Base-by-base conservation (phyloP, 2,329 filamentous ascomycete species). In the Cladophialophora exuberans region DNA sequence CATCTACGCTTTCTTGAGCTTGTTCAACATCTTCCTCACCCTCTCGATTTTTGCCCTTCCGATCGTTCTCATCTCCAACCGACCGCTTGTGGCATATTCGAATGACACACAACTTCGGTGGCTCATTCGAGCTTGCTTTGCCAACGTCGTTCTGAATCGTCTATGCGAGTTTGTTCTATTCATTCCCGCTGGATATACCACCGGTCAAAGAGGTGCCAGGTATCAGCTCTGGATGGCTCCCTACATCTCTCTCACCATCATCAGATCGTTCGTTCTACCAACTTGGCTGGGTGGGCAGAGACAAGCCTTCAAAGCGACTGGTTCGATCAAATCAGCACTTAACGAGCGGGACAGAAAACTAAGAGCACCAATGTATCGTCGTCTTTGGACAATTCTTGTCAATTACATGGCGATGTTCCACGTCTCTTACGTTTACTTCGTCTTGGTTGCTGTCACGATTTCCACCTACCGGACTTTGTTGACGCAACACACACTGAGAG, bases 201-300 rank as follows among this genome's bases (percentile, higher is more conserved):
- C 80, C 9, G 82, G 80, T 3, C 81, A 83, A 66, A 75, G 82
- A 50, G 80, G 80, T 33, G 75, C 76, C 2, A 74, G 80, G 3
- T 79, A 80, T 59, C 79, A 83, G 67, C 72, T 85, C 23, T 85
- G 83, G 82, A 85, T 85, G 82, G 76, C 82, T 5, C 82, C 82
- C 0, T 85, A 83, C 67, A 81, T 83, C 56, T 79, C 81, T 0
- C 72, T 83, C 9, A 81, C 78, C 62, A 77, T 85, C 50, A 69
- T 84, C 47, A 80, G 81, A 2, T 77, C 81, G 1, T 85, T 85
- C 63, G 62, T 84, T 11, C 72, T 85, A 2, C 82, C 82, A 22
- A 76, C 66, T 6, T 84, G 82, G 82, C 77, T 85, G 13, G 83
- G 83, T 13, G 83, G 82, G 17, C 75, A 82, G 64, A 69, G 77